These are phyloP conservation scores for Aspergillus fumigatiaffinis DNA, from an alignment of 2,329 filamentous ascomycete species.

Conservation along the genomic window DNA sequence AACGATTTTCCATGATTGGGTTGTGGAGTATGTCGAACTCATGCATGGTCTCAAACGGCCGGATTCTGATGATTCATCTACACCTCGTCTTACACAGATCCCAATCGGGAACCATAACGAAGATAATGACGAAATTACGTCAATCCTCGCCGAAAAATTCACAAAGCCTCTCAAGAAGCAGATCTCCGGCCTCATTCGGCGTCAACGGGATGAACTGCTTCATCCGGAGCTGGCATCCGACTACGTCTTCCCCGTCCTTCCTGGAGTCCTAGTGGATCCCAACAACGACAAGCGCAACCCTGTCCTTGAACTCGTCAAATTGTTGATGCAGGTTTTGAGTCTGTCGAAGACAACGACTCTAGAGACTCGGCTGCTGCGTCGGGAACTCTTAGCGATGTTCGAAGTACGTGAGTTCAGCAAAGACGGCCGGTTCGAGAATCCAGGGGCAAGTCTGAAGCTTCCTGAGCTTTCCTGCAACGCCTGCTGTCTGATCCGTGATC, in stretches of 20 bases:
- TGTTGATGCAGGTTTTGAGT: constrained; percentile 84
- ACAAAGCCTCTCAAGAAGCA: constrained; percentile 89
- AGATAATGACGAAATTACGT: constrained; percentile 55
- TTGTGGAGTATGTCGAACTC: constrained; percentile 88
- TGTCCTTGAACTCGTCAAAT: constrained; percentile 85
- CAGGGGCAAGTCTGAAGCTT: constrained; percentile 69
- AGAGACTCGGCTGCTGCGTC: constrained; percentile 81
- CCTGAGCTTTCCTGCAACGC: constrained; percentile 78
- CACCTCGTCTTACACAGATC: constrained; percentile 57
- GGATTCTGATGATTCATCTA: constrained; percentile 57
- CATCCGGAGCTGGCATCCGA: constrained; percentile 84
- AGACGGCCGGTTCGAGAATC: constrained; percentile 84
- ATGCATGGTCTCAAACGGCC: constrained; percentile 86
- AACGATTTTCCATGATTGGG: constrained; percentile 82
- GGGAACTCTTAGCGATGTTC: constrained; percentile 83
- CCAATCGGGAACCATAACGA: constrained; percentile 58
- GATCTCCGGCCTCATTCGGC: constrained; percentile 73
- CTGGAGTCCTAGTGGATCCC: constrained; percentile 41
- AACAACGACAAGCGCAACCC: constrained; percentile 65
- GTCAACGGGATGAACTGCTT: constrained; percentile 82
- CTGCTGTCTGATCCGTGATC: constrained; percentile 82
- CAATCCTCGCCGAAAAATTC: constrained; percentile 75
- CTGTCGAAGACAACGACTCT: constrained; percentile 87
- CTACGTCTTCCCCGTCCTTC: constrained; percentile 78
- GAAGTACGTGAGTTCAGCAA: constrained; percentile 91